Base-by-base conservation (phyloP, 192 early-diverging fungal genomes). In the Rhizophlyctis rosea region DNA sequence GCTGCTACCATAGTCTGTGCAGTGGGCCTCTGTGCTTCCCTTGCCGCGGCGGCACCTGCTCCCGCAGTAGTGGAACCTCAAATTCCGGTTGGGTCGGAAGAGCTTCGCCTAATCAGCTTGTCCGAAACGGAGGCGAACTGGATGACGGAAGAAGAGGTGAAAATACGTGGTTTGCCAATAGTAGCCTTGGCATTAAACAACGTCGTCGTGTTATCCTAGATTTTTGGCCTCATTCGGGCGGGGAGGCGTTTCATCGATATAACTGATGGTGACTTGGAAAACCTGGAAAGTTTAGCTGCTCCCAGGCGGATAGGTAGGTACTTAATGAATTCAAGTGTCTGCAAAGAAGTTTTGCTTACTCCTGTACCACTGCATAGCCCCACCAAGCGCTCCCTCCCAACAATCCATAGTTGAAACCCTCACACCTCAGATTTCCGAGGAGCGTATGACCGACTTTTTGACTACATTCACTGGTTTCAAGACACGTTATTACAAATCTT, bases 401-500 rank as follows among this genome's bases (percentile, higher is more conserved):
- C 65, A 82, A 34, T 59, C 80, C n/a, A 74, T 87, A 68, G 87
- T 92, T 3, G 59, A 70, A 5, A 68, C 74, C 7, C 81, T 89
- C 18, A 72, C 88, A 52, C 67, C 47, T n/a, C 64, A 69, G 25
- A 77, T 98, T 54, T 86, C 83, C 4, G 84, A 86, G 14, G 61
- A 77, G 32, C 64, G 77, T 59, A 90, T 95, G 80, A 74, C 85
- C 47, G 61, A 79, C 21, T 85, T 85, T 39, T 69, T 98, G 64
- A 82, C 73, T 36, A 76, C 73, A 13, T 91, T 98, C 62, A 92
- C 92, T 3, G 75, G 68, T 24, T 96, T 98, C 83, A 74, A 83
- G 39, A 98, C 85, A 60, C 86, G 96, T 16, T 96, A 96, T 76
- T 98, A 79, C 89, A 90, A 61, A 84, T 85, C 44, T 59, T 82